Base-by-base conservation (phyloP, 2,329 filamentous ascomycete genomes). In the Aspergillus nomiae region DNA sequence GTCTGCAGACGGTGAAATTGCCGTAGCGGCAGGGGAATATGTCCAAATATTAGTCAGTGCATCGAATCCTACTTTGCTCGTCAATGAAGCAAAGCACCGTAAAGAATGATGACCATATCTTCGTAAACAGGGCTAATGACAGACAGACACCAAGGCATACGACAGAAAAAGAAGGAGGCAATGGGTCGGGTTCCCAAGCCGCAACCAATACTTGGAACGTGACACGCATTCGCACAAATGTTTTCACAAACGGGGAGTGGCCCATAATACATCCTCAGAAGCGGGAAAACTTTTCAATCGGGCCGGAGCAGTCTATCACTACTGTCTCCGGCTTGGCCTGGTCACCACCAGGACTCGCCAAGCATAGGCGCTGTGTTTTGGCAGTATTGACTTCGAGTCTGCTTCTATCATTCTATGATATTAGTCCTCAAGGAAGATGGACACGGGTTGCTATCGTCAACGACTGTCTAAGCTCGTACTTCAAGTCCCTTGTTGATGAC, bases 1-100 rank as follows among this genome's bases (percentile, higher is more conserved):
- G 86, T 88, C 86, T 8, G 73, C 79, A 45, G 85, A 88, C 67
- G 84, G 85, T 53, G 83, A 85, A 56, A 79, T 89, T 51, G 86
- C 86, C 8, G 74, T 88, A 54, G 84, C 84, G 16, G 82, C 82
- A 12, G 83, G 84, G 58, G 86, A 88, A 68, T 76, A 80, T 64
- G 80, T 88, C 21, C 80, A 86, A 48, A 76, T 88, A 45, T 70
- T 88, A 66, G 78, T 85, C 38, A 63, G 73, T 70, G 14, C 36
- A 28, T 38, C 14, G 30, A 50, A 56, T 38, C 43, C n/a, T 63
- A 59, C 63, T 64, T 67, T 28, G 8, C 41, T 41, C 26, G 21
- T 36, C 7, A 38, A 55, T 36, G 34, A 16, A 36, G 26, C 28
- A 45, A 36, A 12, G 16, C 38, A n/a, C 16, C 4, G 21, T 8